These are phyloP conservation scores for Daedaleopsis nitida DNA, from an alignment of 768 basidiomycete species.

Conservation along the genomic window DNA sequence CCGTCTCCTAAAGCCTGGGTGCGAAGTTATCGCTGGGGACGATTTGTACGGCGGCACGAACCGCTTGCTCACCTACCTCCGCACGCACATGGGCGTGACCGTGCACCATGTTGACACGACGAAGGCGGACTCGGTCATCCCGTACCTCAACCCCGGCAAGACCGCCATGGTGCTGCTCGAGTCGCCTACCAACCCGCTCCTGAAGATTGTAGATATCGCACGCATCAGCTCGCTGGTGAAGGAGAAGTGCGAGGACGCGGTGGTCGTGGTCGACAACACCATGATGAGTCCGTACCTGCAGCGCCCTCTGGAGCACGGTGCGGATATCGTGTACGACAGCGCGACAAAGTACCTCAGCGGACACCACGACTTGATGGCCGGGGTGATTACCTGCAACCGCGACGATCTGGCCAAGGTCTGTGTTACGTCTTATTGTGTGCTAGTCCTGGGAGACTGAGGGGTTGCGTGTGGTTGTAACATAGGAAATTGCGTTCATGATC, in stretches of 20 bases:
- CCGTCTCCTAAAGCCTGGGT: slow-evolving; percentile 91
- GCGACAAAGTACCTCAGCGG: slow-evolving; percentile 98
- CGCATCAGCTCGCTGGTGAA: slow-evolving; percentile 84
- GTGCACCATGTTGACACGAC: slow-evolving; percentile 97
- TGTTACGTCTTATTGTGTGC: slow-evolving; percentile 5
- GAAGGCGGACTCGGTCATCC: slow-evolving; percentile 59
- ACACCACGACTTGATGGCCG: slow-evolving; percentile 99
- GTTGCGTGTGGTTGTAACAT: neutral
- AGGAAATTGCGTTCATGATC: slow-evolving; percentile 90
- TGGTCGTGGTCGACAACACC: slow-evolving; percentile 94
- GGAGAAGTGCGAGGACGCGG: slow-evolving; percentile 73
- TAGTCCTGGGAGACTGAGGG: slow-evolving; percentile 2
- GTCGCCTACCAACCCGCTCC: slow-evolving; percentile 94
- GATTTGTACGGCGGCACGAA: slow-evolving; percentile 98
- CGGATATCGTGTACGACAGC: slow-evolving; percentile 97
- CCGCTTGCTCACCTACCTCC: slow-evolving; percentile 87
- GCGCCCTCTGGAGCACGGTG: slow-evolving; percentile 92
- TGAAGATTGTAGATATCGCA: slow-evolving; percentile 92
- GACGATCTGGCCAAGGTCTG: slow-evolving; percentile 86
- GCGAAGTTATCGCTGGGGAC: slow-evolving; percentile 94
- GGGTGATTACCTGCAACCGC: slow-evolving; percentile 88
- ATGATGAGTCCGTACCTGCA: slow-evolving; percentile 99
- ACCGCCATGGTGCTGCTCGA: slow-evolving; percentile 96
- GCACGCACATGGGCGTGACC: slow-evolving; percentile 81
- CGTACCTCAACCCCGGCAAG: slow-evolving; percentile 68